These are phyloP conservation scores for Lactarius quietus DNA, from an alignment of 768 basidiomycete genomes.

Conservation along the genomic window DNA sequence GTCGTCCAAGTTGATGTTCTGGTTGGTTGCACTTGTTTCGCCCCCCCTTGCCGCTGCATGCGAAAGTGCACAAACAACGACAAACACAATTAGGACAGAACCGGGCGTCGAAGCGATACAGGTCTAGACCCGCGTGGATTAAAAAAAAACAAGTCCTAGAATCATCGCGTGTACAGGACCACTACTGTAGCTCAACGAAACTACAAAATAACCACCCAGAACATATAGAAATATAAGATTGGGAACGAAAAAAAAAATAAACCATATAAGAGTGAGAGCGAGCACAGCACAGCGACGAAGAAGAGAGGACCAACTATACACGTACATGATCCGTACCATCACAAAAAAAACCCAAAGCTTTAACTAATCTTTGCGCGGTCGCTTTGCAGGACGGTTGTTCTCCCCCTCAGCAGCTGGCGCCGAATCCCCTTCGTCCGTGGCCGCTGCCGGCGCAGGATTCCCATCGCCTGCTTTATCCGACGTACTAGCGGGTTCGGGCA, in stretches of 20 bases:
- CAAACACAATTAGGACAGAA: conserved; percentile 10
- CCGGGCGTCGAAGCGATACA: not conserved
- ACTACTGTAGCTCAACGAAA: not conserved
- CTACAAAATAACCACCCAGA: no score
- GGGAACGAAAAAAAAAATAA: no score
- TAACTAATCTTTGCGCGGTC: conserved; percentile 29
- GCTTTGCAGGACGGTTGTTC: conserved; percentile 27
- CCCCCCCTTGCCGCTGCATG: not conserved
- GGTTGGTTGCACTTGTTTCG: not conserved
- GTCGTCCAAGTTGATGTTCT: not conserved
- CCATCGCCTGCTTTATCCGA: conserved; percentile 25
- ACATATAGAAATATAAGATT: not conserved
- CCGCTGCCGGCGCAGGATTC: conserved; percentile 2
- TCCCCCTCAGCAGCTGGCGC: conserved; percentile 25
- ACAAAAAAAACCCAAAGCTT: not conserved
- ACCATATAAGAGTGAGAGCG: not conserved
- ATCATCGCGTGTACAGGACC: not conserved
- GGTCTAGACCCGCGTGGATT: not conserved
- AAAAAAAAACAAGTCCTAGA: not conserved
- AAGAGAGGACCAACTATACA: conserved; percentile 1
- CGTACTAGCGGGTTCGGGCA: conserved; percentile 9
- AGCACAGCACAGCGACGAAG: conserved; percentile 2
- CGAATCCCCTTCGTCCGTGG: conserved; percentile 22
- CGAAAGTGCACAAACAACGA: conserved; percentile 13
- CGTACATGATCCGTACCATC: not conserved